Evolutionary conservation across 2,329 filamentous ascomycete species (phyloP), one percentile per base, ranked within the genome.

Genomic region (Chaetomiaceae sp.): DNA sequence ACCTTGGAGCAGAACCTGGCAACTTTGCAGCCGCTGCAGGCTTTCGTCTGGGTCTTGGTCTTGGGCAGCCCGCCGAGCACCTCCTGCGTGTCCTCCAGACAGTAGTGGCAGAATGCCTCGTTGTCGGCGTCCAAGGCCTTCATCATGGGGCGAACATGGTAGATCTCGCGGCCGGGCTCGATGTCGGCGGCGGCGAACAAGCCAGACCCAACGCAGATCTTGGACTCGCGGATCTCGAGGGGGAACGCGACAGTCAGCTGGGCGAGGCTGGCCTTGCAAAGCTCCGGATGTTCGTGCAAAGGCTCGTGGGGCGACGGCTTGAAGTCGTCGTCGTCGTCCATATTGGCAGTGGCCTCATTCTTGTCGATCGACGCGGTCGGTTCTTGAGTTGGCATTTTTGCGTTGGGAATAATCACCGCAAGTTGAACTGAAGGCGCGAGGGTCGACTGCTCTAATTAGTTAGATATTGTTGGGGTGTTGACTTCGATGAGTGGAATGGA

Each of bases 1-100:
- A 65, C 63, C 59, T 58, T 62, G 20, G 59, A 62, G 52, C 65
- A 67, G 46, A 64, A 67, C 8, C 56, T 50, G 3, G 58, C 60
- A 12, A 55, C 49, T 19, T 46, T 55, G 58, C 65, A 68, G 2
- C 54, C 58, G 2, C 46, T 41, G 45, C 65, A 66, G 12, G 49
- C 23, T 19, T 51, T 54, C 8, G 53, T 43, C 3, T 38, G 20
- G 3, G 20, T 7, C 2, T 35, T 4, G 1, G 25, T 31, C 20
- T 55, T 41, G 8, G 50, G 31, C 8, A 20, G 38, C 3, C 17
- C 19, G 6, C 51, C 49, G 31, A 58, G 48, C 2, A 20, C 45
- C 5, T 54, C 49, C 10, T 55, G 44, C 1, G 40, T 50, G 25
- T 60, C 58, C 16, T 52, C 21, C 41, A 62, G 58, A 48, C 65